Conservation (phyloP, 306 rosid genomes). For the Glycine soja region DNA sequence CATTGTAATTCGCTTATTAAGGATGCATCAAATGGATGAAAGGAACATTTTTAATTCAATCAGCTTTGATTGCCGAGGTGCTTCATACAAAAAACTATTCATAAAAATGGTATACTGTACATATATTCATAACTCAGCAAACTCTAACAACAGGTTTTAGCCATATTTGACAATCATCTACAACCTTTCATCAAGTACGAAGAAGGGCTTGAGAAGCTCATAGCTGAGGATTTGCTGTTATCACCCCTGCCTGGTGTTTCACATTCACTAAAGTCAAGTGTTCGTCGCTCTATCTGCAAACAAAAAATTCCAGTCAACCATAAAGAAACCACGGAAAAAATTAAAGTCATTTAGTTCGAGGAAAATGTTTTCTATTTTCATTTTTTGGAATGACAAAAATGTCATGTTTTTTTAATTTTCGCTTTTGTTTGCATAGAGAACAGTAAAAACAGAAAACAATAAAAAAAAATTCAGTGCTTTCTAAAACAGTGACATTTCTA, state of each 20-base stretch:
- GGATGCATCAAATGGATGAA: background rate
- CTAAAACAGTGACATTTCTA: background rate
- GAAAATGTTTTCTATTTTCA: background rate
- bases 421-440: background rate
- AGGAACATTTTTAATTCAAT: background rate
- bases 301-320: conserved; percentile 10
- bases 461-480: background rate
- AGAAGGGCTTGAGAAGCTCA: conserved; percentile 69
- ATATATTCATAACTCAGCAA: background rate
- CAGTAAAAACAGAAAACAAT: background rate
- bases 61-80: background rate
- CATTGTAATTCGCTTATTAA: no score
- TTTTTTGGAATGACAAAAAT: background rate
- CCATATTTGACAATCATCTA: conserved; percentile 56
- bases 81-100: background rate
- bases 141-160: background rate
- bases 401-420: background rate
- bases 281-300: conserved; percentile 80
- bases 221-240: conserved; percentile 58
- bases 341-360: background rate
- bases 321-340: conserved; percentile 13
- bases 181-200: conserved; percentile 78
- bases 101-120: background rate
- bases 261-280: conserved; percentile 93
- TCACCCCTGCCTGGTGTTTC: conserved; percentile 81